These are phyloP conservation scores for Pulveroboletus sp. DNA, from an alignment of 768 basidiomycete genomes.

Conservation along the genomic window DNA sequence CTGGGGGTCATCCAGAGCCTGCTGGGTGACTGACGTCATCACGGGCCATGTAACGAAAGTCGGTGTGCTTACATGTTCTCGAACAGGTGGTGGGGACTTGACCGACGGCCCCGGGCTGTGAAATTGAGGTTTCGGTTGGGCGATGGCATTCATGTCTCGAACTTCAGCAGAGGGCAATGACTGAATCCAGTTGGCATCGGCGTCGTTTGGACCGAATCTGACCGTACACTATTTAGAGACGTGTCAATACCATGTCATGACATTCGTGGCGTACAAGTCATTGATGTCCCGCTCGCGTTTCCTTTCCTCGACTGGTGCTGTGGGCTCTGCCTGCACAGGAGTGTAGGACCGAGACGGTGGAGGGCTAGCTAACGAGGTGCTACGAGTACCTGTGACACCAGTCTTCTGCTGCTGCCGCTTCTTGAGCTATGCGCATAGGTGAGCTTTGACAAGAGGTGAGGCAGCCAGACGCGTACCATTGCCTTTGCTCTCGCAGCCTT, in stretches of 20 bases:
- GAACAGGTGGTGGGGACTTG: slow-evolving; percentile 15
- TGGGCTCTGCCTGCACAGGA: slow-evolving; percentile 45
- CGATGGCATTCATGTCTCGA: slow-evolving; percentile 26
- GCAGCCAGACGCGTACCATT: slow-evolving; percentile 47
- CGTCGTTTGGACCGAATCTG: slow-evolving; percentile 46
- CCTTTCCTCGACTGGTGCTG: slow-evolving; percentile 35
- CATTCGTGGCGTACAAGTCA: slow-evolving; percentile 56
- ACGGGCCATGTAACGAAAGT: slow-evolving; percentile 3
- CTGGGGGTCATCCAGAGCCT: slow-evolving; percentile 11
- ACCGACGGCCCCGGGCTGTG: slow-evolving; percentile 19
- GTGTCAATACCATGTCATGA: not conserved
- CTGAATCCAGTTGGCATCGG: slow-evolving; percentile 55
- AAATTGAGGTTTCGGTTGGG: slow-evolving; percentile 29
- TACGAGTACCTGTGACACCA: slow-evolving; percentile 33
- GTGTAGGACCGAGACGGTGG: slow-evolving; percentile 51
- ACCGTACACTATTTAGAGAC: slow-evolving; percentile 7
- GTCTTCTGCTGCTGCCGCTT: slow-evolving; percentile 76
- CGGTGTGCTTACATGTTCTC: slow-evolving; percentile 8
- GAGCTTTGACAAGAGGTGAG: not conserved
- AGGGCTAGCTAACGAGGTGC: slow-evolving; percentile 37
- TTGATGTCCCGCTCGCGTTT: slow-evolving; percentile 47
- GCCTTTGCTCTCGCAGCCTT: slow-evolving; percentile 85
- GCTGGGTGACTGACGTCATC: not conserved
- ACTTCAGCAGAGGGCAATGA: slow-evolving; percentile 49
- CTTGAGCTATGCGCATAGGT: slow-evolving; percentile 55